Conservation (phyloP, 2,329 filamentous ascomycete species). For the Colletotrichum liaoningense region DNA sequence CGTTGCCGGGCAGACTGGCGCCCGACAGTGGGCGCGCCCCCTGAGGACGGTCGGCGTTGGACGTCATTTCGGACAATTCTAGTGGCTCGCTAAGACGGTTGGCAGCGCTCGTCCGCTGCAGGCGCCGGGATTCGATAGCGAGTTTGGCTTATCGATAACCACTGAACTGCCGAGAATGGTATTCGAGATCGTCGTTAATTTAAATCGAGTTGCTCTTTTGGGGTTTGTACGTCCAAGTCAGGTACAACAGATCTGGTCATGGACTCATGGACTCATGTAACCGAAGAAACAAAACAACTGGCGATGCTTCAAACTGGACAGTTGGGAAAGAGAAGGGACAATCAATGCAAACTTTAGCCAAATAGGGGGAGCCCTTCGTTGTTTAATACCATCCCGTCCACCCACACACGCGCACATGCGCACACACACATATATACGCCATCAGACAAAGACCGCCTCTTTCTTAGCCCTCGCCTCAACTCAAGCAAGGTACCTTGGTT, state of each 20-base stretch:
- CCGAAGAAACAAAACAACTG: constrained; percentile 1
- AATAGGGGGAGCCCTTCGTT: not conserved
- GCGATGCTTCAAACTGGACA: not conserved
- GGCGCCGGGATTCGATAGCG: constrained; percentile 31
- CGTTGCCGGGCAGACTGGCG: constrained; percentile 50
- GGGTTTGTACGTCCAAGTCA: too few species aligned
- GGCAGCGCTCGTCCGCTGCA: constrained; percentile 34
- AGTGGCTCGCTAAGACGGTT: constrained; percentile 35
- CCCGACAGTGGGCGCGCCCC: constrained; percentile 33
- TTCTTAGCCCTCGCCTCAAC: not conserved
- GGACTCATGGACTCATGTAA: not conserved
- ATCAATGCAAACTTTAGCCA: not conserved
- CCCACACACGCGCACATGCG: not conserved
- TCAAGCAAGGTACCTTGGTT: not conserved
- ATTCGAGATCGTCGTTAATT: not conserved
- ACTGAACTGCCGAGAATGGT: constrained; percentile 20
- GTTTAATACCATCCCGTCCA: constrained; percentile 14
- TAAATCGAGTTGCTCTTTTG: not conserved
- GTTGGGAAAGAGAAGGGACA: not conserved
- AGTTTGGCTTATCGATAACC: constrained; percentile 31
- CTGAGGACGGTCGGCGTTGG: constrained; percentile 29
- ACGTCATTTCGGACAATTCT: constrained; percentile 35
- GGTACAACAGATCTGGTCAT: not conserved
- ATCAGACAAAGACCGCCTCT: not conserved
- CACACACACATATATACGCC: not conserved